Percentiles rank a stretch among this genome's conserved stretches.
These are phyloP conservation scores for Coniferiporia sulphurascens DNA, from an alignment of 1,284 basidiomycete species.

Conservation along the genomic window DNA sequence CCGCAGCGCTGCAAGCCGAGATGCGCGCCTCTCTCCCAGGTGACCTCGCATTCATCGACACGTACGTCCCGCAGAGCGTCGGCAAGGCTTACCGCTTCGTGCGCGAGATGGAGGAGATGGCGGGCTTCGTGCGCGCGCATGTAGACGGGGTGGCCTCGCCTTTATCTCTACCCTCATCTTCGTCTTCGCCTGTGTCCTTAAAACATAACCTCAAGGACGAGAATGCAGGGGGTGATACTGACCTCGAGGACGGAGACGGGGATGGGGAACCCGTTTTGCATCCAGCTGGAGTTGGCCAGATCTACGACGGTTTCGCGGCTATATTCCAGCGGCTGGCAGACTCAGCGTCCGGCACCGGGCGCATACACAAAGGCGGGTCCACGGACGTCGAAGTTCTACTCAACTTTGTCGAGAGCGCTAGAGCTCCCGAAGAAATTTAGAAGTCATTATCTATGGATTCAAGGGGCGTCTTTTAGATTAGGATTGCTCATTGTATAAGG, in stretches of 20 bases:
- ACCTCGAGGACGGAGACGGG: neutral
- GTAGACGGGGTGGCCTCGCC: neutral
- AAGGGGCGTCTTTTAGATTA: neutral
- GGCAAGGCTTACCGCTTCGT: conserved; percentile 13
- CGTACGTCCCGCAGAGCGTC: conserved; percentile 6
- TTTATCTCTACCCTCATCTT: neutral
- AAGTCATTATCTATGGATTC: neutral
- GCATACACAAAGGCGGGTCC: neutral
- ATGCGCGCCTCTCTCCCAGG: neutral
- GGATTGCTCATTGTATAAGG: neutral
- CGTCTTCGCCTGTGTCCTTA: neutral
- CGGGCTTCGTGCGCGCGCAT: neutral
- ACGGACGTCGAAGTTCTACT: neutral
- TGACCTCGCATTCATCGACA: neutral
- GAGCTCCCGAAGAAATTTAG: neutral
- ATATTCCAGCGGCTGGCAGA: neutral
- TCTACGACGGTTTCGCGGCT: neutral
- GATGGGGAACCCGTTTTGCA: neutral
- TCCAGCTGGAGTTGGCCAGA: neutral
- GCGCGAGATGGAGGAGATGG: conserved; percentile 12
- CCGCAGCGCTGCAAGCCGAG: neutral
- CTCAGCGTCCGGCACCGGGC: neutral
- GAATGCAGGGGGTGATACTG: neutral
- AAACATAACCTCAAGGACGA: neutral
- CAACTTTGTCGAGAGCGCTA: neutral